These are phyloP conservation scores for Exserohilum rostratum DNA, from an alignment of 2,329 filamentous ascomycete species.

Conservation along the genomic window DNA sequence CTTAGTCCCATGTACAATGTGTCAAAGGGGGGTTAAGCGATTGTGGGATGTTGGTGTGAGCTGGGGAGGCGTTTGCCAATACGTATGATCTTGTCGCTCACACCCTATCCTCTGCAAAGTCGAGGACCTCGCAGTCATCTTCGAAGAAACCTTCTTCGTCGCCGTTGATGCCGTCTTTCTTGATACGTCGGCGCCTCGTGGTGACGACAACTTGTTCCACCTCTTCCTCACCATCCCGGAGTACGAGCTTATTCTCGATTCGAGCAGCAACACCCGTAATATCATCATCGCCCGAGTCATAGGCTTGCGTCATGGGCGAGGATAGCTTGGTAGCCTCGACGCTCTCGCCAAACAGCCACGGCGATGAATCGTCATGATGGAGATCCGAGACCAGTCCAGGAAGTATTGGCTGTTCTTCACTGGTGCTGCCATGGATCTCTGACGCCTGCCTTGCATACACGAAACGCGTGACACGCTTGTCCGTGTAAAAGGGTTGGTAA, in stretches of 20 bases:
- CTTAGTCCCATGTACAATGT: not conserved
- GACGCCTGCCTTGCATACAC: constrained; percentile 59
- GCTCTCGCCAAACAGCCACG: constrained; percentile 62
- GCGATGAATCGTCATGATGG: constrained; percentile 43
- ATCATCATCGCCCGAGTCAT: constrained; percentile 46
- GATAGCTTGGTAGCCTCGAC: constrained; percentile 56
- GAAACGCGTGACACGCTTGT: constrained; percentile 79
- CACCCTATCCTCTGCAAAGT: constrained; percentile 73
- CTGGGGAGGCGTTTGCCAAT: not conserved
- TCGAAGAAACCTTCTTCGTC: constrained; percentile 81
- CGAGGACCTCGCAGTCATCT: constrained; percentile 88
- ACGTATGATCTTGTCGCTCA: constrained; percentile 13
- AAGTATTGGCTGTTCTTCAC: constrained; percentile 27
- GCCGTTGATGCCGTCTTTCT: constrained; percentile 59
- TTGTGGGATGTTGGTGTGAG: not conserved
- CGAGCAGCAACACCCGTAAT: constrained; percentile 57
- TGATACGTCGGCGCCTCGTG: constrained; percentile 69
- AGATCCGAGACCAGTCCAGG: constrained; percentile 35
- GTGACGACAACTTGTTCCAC: constrained; percentile 83
- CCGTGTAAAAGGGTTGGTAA: constrained; percentile 95
- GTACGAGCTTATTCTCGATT: constrained; percentile 54
- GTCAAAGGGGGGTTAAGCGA: not conserved
- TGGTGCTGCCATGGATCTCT: constrained; percentile 30
- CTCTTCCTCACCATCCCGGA: constrained; percentile 60
- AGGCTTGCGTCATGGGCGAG: constrained; percentile 44